phyloP scores from a whole-genome alignment of 306 rosid species.

The Fragaria iinumae region DNA sequence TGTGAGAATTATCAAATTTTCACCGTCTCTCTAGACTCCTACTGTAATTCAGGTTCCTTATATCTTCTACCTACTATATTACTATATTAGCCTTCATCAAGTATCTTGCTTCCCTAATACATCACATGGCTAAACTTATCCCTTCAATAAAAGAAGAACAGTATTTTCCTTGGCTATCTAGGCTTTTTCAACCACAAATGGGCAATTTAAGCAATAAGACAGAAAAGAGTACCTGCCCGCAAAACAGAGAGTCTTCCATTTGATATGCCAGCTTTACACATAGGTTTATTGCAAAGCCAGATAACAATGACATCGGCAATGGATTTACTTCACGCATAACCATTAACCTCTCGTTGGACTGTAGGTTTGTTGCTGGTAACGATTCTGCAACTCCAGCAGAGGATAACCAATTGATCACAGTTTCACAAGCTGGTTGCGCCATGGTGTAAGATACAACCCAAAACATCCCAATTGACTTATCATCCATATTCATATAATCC shows the following conservation, averaged over 20 bases:
- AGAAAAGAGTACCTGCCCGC: conserved; percentile 58
- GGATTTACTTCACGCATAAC: conserved; percentile 93
- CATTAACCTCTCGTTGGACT: conserved; percentile 62
- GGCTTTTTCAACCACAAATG: background rate
- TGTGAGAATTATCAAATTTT: background rate
- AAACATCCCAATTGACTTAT: conserved; percentile 96
- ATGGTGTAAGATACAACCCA: conserved; percentile 99
- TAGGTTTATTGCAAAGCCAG: conserved; percentile 92
- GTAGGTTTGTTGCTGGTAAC: conserved; percentile 60
- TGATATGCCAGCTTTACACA: conserved; percentile 80
- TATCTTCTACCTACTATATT: background rate
- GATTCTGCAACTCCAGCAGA: conserved; percentile 72
- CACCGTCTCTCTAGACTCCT: background rate
- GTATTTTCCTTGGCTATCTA: background rate
- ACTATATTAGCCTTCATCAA: background rate
- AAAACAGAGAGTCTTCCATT: conserved; percentile 88
- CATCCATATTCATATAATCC: conserved; percentile 99
- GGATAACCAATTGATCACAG: conserved; percentile 77
- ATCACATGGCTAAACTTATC: background rate
- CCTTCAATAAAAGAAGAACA: background rate
- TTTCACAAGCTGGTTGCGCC: conserved; percentile 98
- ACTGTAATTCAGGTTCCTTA: background rate
- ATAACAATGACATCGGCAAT: conserved; percentile 85
- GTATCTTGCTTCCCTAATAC: background rate
- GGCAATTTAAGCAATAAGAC: background rate